Evolutionary conservation across 2,329 filamentous ascomycete species (phyloP).

Genomic region (Chrysoporthe deuterocubensis): DNA sequence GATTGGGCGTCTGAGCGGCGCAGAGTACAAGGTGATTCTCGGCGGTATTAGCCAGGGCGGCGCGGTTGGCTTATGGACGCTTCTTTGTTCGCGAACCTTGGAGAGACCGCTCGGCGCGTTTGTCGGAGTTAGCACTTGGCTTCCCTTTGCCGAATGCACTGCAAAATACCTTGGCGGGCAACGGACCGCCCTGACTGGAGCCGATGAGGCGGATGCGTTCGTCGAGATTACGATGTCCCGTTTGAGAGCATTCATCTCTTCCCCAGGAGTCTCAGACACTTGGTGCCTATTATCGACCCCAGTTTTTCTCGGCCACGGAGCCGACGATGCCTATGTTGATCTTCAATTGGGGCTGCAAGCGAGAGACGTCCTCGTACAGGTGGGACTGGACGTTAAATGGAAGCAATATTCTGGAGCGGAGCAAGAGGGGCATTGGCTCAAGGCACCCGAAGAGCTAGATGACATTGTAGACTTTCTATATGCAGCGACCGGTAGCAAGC

Average conservation of each 20-base stretch:
- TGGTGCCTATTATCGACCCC: background rate
- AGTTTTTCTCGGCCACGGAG: background rate
- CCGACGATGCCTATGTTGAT: background rate
- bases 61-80: background rate
- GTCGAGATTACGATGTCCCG: background rate
- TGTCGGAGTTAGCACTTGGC: background rate
- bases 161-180: background rate
- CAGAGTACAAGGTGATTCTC: background rate
- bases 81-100: background rate
- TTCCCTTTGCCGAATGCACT: background rate
- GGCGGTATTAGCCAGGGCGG: background rate
- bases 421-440: background rate
- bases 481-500: no score
- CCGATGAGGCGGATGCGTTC: background rate
- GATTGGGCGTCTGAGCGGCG: background rate
- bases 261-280: background rate
- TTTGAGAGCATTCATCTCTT: background rate
- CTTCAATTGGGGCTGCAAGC: background rate
- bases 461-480: background rate
- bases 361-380: background rate
- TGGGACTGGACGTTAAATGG: background rate
- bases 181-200: background rate
- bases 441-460: background rate
- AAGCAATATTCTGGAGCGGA: background rate
- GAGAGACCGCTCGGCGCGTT: background rate